Base-by-base conservation (phyloP, 2,329 filamentous ascomycete species). In the Tympanopsis confertula region DNA sequence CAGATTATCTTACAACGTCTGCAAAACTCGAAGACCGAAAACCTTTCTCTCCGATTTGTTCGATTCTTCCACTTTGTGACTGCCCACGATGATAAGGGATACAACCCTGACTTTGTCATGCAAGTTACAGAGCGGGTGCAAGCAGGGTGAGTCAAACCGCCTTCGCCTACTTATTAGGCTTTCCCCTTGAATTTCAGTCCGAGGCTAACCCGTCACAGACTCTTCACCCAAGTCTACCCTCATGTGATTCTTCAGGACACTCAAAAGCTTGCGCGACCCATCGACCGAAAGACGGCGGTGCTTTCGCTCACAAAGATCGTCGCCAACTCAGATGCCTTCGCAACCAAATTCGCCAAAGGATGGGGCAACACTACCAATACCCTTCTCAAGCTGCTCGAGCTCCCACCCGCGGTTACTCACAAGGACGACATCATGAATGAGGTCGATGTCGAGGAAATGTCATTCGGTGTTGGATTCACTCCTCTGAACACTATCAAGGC, bases 41-140 rank as follows among this genome's bases (percentile, higher is more conserved):
- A 78, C 35, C 83, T 94, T 59, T 83, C 87, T 49, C 66, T 86
- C 39, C 82, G 87, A 38, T 95, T 98, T 55, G 83, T 88, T 38
- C 82, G 87, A 22, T 93, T 98, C 67, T 98, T 93, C 57, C 89
- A 98, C 58, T 78, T 95, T 44, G 74, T 96, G 39, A 86, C 85
- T 20, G 85, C 87, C 70, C 43, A 76, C 29, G 56, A 82, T 22
- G 82, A 91, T 44, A 75, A 77, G 46, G 86, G 87, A n/a, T 77
- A 91, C 41, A 91, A 89, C 35, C 75, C 87, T 5, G 91, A 98
- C 59, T 94, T 86, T 63, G 91, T 95, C 63, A 84, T 95, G 60
- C 71, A 71, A 46, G 74, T 86, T 44, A 79, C 85, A n/a, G 84
- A 96, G 53, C 68, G 77, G 44, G 71, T 96, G 20, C 88, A 95